Base-by-base conservation (phyloP, 371 early-diverging fungal species). In the Furculomyces boomerangus region DNA sequence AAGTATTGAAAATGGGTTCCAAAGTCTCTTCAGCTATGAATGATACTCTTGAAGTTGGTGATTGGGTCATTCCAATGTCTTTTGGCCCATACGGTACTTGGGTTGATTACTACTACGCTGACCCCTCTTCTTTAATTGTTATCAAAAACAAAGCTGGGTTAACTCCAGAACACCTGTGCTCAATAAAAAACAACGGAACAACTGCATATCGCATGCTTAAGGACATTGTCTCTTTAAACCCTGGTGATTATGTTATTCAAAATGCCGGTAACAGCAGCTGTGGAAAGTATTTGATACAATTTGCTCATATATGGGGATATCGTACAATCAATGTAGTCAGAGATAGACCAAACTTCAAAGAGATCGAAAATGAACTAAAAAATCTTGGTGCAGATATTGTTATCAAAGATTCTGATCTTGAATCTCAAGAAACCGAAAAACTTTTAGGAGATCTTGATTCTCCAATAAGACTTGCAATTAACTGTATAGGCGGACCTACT, bases 241-340 rank as follows among this genome's bases (percentile, higher is more conserved):
- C 56, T 71, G 90, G 90, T 40, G 91, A 90, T 61, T 88, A 74
- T 50, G 74, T 97, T 2, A 78, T 97, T 47, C 96, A 97, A 63
- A 93, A 94, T 63, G 93, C 84, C 53, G 30, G 84, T 29, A 97
- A 92, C 62, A 88, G 88, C 52, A 90, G 82, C 2, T 96, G 93
- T n/a, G 96, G 97, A 0, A 88, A 88, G 60, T 75, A 83, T 20
- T 90, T 94, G 8, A 88, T 95, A 52, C 94, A 94, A 62, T 62
- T 97, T 31, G 87, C 90, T 7, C 73, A 77, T 20, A 70, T 74
- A 16, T 75, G 84, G 78, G 84, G 83, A 3, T 53, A 86, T 26
- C 80, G 81, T 29, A 88, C 90, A 0, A 79, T 95, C 55, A 95
- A 92, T 61, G 77, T 95, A 41, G 80, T 96, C 29, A 75, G 97